These are phyloP conservation scores for Spiraea crenata DNA, from an alignment of 331 rosid species.

Conservation along the genomic window DNA sequence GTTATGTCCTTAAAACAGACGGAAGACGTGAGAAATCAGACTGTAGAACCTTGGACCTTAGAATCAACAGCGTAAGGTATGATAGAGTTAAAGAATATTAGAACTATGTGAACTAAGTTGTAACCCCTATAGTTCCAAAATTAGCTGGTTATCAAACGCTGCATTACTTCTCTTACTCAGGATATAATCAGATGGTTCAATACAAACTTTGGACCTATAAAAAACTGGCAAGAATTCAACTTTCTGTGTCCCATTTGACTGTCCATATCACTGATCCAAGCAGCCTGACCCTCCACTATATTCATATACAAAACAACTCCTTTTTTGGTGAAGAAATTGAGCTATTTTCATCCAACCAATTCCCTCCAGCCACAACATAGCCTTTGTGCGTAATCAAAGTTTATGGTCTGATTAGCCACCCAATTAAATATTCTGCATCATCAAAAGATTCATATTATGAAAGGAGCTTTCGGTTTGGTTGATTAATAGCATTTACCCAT, in stretches of 20 bases:
- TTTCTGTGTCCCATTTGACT: slow-evolving; percentile 3
- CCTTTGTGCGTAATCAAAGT: not conserved
- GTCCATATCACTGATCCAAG: slow-evolving; percentile 9
- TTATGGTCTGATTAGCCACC: slow-evolving; percentile 12
- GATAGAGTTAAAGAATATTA: too few species aligned
- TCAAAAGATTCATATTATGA: not conserved
- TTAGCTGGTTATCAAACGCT: not conserved
- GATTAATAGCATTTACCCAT: too few species aligned
- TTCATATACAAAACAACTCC: not conserved
- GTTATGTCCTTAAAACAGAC: too few species aligned
- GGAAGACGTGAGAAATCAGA: too few species aligned
- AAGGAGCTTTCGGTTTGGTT: too few species aligned
- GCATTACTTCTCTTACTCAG: not conserved
- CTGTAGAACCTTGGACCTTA: too few species aligned
- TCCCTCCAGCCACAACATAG: not conserved
- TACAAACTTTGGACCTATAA: not conserved
- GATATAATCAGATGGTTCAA: slow-evolving; percentile 11
- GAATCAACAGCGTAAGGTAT: too few species aligned
- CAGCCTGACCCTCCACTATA: slow-evolving; percentile 1
- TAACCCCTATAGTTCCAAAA: too few species aligned
- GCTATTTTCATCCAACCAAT: not conserved
- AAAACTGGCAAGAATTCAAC: not conserved
- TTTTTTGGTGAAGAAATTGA: slow-evolving; percentile 7
- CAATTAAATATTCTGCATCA: not conserved
- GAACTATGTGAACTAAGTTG: too few species aligned